These are phyloP conservation scores for Acephala macrosclerotiorum DNA, from an alignment of 2,329 filamentous ascomycete species.

Conservation along the genomic window DNA sequence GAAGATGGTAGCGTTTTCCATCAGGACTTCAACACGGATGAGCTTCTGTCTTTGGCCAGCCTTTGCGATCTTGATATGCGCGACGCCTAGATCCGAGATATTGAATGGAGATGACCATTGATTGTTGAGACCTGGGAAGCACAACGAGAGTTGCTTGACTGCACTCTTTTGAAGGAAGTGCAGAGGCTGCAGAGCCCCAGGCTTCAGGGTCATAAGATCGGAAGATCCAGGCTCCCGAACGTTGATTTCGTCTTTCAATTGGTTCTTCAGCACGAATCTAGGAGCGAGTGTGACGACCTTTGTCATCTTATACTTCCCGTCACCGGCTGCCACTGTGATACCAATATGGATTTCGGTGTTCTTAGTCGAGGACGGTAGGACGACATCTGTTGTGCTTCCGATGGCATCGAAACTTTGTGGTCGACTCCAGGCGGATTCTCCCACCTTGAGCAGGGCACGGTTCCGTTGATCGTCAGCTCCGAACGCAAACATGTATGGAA, in stretches of 20 bases:
- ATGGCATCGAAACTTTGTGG: conserved; percentile 98
- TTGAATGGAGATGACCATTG: conserved; percentile 99
- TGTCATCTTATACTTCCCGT: conserved; percentile 97
- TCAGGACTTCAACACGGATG: conserved; percentile 85
- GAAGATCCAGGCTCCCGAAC: conserved; percentile 93
- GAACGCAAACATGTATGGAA: conserved; percentile 97
- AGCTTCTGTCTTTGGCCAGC: conserved; percentile 88
- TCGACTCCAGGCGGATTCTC: conserved; percentile 94
- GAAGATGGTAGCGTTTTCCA: conserved; percentile 95
- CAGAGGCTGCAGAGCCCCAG: conserved; percentile 82
- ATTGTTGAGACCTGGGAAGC: conserved; percentile 93
- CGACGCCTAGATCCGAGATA: conserved; percentile 91
- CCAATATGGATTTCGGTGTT: conserved; percentile 89
- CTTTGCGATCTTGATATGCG: conserved; percentile 93
- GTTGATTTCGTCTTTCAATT: conserved; percentile 85
- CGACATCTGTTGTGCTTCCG: conserved; percentile 88
- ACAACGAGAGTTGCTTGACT: conserved; percentile 89
- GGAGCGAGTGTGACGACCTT: conserved; percentile 95
- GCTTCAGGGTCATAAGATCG: conserved; percentile 78
- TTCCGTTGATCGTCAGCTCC: conserved; percentile 89
- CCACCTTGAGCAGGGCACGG: conserved; percentile 84
- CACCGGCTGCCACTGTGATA: conserved; percentile 85
- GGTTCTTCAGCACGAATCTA: conserved; percentile 93
- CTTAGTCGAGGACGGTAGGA: conserved; percentile 74
- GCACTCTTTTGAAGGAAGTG: conserved; percentile 86